A percentile compares a stretch with the other conserved stretches of the same genome.
Conservation (phyloP, 108 stramenopile genomes). For the Cylindrotheca closterium region DNA sequence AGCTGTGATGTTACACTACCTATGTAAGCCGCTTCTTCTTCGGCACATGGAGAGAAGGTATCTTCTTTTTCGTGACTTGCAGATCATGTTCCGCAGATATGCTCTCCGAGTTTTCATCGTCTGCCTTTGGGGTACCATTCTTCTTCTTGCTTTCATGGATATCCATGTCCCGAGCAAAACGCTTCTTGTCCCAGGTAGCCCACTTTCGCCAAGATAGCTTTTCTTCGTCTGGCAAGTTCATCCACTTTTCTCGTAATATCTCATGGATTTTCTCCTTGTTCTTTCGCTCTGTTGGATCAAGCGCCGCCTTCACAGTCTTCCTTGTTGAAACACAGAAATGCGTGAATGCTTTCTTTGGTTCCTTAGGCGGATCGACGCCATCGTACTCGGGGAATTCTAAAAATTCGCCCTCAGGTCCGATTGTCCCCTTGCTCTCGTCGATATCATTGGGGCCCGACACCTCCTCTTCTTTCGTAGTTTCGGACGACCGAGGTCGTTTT, state of each 20-base stretch:
- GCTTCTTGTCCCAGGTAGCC: slow-evolving; percentile 77
- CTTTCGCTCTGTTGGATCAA: slow-evolving; percentile 55
- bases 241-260: slow-evolving; percentile 69
- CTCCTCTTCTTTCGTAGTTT: slow-evolving; percentile 7
- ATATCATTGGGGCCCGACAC: neutral
- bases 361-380: slow-evolving; percentile 64
- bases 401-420: slow-evolving; percentile 67
- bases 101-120: neutral
- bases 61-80: neutral
- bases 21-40: slow-evolving; percentile 13
- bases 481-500: slow-evolving; percentile 5
- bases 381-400: slow-evolving; percentile 80
- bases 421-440: slow-evolving; percentile 51
- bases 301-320: slow-evolving; percentile 66
- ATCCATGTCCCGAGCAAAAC: slow-evolving; percentile 53
- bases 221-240: slow-evolving; percentile 59
- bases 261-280: slow-evolving; percentile 74
- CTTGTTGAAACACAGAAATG: slow-evolving; percentile 70
- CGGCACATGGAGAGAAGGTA: slow-evolving; percentile 5
- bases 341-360: slow-evolving; percentile 81
- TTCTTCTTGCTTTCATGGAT: slow-evolving; percentile 17
- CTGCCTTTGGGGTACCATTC: neutral
- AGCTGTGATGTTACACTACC: too few relatives aligned
- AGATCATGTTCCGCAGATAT: neutral
- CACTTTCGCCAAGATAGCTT: slow-evolving; percentile 67